These are phyloP conservation scores for Podaxis pistillaris DNA, from an alignment of 768 basidiomycete species.

Conservation along the genomic window DNA sequence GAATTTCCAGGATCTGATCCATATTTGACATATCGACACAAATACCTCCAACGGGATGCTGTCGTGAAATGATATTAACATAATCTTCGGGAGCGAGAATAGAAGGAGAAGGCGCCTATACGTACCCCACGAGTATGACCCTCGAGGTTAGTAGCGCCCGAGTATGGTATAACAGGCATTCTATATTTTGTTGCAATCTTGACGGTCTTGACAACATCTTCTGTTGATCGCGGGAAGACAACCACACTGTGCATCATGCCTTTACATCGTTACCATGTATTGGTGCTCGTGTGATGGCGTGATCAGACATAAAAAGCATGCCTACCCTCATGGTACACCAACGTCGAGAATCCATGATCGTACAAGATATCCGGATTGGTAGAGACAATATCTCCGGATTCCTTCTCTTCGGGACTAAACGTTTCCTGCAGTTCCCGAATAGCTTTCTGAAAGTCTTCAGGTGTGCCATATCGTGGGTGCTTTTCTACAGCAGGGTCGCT, in stretches of 20 bases:
- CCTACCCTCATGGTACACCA: constrained; percentile 51
- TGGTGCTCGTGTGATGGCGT: background rate
- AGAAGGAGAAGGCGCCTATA: constrained; percentile 3
- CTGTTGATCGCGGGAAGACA: constrained; percentile 65
- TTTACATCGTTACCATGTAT: constrained; percentile 18
- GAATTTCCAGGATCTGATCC: constrained; percentile 74
- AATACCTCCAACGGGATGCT: constrained; percentile 58
- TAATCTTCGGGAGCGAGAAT: background rate
- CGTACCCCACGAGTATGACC: constrained; percentile 70
- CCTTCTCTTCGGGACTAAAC: constrained; percentile 32
- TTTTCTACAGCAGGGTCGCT: background rate
- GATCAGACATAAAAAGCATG: background rate
- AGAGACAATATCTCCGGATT: constrained; percentile 33
- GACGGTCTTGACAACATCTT: constrained; percentile 80
- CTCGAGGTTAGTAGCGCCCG: constrained; percentile 81
- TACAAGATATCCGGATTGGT: constrained; percentile 52
- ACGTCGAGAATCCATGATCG: constrained; percentile 53
- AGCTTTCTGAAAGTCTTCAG: constrained; percentile 50
- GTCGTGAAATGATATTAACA: background rate
- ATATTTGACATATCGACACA: constrained; percentile 79
- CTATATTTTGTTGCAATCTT: constrained; percentile 70
- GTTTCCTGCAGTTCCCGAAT: constrained; percentile 45
- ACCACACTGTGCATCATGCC: constrained; percentile 55
- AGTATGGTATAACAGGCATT: constrained; percentile 78
- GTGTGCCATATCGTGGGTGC: constrained; percentile 43